Evolutionary conservation across 768 basidiomycete genomes (phyloP).

Genomic region (Cubamyces sp.): DNA sequence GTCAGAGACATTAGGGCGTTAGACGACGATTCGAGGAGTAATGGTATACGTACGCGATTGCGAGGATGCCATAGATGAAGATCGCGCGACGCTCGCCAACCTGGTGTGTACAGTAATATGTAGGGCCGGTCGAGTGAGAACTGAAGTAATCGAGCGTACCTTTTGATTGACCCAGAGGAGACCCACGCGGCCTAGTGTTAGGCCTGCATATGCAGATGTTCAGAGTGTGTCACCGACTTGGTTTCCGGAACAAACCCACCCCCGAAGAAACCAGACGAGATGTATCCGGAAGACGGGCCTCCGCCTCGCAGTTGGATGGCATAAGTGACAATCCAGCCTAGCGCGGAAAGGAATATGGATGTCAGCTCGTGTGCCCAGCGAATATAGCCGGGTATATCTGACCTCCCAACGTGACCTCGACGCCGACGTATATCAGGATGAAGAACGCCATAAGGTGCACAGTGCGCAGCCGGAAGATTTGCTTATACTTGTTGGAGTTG

Average conservation of each 20-base stretch:
- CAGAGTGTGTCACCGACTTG: background rate
- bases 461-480: conserved; percentile 46
- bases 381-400: conserved; percentile 8
- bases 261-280: conserved; percentile 55
- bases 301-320: conserved; percentile 51
- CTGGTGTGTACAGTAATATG: conserved; percentile 23
- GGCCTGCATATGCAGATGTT: conserved; percentile 32
- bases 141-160: conserved; percentile 28
- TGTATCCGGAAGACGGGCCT: conserved; percentile 52
- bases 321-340: conserved; percentile 62
- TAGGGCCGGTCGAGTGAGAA: background rate
- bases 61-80: conserved; percentile 41
- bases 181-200: conserved; percentile 56
- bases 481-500: conserved; percentile 45
- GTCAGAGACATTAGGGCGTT: background rate
- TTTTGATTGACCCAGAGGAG: conserved; percentile 54
- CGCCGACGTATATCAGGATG: conserved; percentile 49
- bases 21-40: background rate
- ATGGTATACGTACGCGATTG: conserved; percentile 39
- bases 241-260: conserved; percentile 28
- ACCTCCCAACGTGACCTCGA: conserved; percentile 43
- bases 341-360: background rate
- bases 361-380: background rate
- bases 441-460: conserved; percentile 49
- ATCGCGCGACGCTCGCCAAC: conserved; percentile 44